Evolutionary conservation across 176 grass and related monocot genomes (phyloP).

Genomic region (Aegilops speltoides): DNA sequence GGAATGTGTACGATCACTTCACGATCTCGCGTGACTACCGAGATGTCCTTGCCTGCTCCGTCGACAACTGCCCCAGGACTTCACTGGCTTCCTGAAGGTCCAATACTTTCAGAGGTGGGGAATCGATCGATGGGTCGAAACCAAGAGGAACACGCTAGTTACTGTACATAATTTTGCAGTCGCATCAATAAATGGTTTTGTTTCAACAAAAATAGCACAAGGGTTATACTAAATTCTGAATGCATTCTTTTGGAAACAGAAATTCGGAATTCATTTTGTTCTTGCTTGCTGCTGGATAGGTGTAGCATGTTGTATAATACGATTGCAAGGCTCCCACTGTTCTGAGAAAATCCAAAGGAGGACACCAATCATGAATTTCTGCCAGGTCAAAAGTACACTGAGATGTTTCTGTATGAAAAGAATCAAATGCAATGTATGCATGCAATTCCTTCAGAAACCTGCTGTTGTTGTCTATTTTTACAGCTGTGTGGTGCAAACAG

Average conservation of each 20-base stretch:
- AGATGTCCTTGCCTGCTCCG: slow-evolving; percentile 47
- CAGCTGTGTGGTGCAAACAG: slow-evolving; percentile 14
- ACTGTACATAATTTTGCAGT: slow-evolving; percentile 12
- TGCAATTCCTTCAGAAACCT: too few relatives aligned
- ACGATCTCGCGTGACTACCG: slow-evolving; percentile 65
- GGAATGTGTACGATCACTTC: slow-evolving; percentile 69
- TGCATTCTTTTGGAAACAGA: background rate
- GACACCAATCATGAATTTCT: background rate
- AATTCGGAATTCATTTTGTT: background rate
- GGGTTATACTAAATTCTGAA: background rate
- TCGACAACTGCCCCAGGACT: slow-evolving; percentile 56
- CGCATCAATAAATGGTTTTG: slow-evolving; percentile 13
- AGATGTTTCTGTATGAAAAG: too few relatives aligned
- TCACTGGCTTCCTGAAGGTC: slow-evolving; percentile 47
- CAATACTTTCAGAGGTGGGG: background rate
- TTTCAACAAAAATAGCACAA: background rate
- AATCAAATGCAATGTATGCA: too few relatives aligned
- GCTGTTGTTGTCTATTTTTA: background rate
- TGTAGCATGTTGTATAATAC: background rate
- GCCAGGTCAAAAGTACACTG: background rate
- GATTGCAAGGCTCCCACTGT: background rate
- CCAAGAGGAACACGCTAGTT: background rate
- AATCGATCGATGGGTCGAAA: background rate
- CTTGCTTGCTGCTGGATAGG: background rate
- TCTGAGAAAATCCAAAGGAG: background rate